Evolutionary conservation across 2,329 filamentous ascomycete genomes (phyloP).

Genomic region (Periconia digitata): DNA sequence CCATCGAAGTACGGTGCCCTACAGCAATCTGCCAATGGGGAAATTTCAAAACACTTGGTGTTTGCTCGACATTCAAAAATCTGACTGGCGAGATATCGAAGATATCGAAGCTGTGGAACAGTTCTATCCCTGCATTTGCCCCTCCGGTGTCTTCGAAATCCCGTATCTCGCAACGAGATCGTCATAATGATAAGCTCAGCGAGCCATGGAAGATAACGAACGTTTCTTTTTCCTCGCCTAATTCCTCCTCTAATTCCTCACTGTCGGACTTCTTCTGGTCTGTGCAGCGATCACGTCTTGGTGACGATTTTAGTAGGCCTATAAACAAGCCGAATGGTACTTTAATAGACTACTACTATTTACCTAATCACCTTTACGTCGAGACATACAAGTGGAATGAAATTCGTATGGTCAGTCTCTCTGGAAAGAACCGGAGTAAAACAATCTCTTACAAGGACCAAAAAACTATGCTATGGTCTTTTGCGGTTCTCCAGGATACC

Average conservation of each 20-base stretch:
- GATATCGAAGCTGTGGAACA: no score
- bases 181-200: no score
- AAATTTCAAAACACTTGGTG: neutral
- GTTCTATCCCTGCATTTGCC: no score
- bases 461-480: neutral
- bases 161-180: no score
- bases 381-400: neutral
- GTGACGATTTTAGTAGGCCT: neutral
- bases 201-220: no score
- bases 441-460: neutral
- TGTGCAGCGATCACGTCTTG: neutral
- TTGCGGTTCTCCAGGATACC: neutral
- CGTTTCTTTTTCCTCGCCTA: no score
- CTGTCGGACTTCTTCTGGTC: neutral
- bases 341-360: neutral
- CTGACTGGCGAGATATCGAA: neutral
- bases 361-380: neutral
- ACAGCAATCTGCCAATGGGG: conserved; percentile 1
- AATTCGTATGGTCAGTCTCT: neutral
- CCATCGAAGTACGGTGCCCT: neutral
- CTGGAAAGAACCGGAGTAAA: neutral
- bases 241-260: no score
- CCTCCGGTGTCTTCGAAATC: no score
- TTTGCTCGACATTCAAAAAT: neutral
- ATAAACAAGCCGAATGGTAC: neutral